Conservation (phyloP, 345 rosid species). For the Eucalyptus virginea region DNA sequence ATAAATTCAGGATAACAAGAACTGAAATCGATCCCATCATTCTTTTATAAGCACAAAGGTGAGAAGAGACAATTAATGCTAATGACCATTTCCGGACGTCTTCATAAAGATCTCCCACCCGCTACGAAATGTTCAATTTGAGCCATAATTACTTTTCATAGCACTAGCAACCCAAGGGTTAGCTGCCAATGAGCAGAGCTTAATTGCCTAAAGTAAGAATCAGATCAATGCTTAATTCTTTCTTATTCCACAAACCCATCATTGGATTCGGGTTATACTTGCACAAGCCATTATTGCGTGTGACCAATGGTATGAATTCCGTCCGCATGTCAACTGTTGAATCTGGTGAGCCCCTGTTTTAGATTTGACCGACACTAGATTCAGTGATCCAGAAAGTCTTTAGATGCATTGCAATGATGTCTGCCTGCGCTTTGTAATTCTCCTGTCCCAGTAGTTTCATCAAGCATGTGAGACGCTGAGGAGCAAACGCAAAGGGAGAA, state of each 20-base stretch:
- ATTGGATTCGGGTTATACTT: background rate
- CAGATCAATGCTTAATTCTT: background rate
- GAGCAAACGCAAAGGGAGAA: background rate
- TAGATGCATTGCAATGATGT: background rate
- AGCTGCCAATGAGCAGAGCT: background rate
- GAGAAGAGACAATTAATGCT: background rate
- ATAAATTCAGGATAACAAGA: background rate
- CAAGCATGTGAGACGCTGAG: background rate
- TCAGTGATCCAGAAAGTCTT: background rate
- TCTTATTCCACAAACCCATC: background rate
- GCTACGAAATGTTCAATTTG: fast-evolving
- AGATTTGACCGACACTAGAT: background rate
- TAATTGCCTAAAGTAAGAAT: background rate
- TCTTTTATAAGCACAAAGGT: background rate
- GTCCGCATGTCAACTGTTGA: background rate
- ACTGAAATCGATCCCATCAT: fast-evolving
- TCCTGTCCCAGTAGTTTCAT: background rate
- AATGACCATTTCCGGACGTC: background rate
- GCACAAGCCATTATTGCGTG: background rate
- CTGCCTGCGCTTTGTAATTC: background rate
- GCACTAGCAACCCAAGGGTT: fast-evolving
- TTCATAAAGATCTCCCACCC: fast-evolving
- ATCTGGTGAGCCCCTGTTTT: background rate
- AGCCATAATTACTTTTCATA: fast-evolving
- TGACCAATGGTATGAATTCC: background rate